Evolutionary conservation across 2,329 filamentous ascomycete species (phyloP), one percentile per base, ranked within the genome.

Genomic region (Fonsecaea multimorphosa): DNA sequence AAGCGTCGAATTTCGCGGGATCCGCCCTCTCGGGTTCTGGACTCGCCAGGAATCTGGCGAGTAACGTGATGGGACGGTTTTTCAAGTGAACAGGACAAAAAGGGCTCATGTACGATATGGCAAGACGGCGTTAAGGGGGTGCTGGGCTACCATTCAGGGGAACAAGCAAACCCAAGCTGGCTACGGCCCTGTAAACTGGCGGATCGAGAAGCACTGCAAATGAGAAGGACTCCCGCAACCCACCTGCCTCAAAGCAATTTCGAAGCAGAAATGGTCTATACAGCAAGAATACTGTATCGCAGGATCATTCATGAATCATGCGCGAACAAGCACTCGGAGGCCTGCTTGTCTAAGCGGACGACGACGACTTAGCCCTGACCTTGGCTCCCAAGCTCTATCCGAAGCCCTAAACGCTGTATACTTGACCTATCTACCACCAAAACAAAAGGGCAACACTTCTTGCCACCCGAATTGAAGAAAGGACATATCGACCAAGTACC

Each of bases 1-100:
- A 89, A 71, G 87, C 87, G 11, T 86, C 84, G 40, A 85, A 79
- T 57, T 83, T 85, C 68, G 85, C 86, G 6, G 85, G 82, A 52
- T 81, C 80, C 46, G 85, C 85, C 4, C 77, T 87, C 60, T 80
- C 81, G 7, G 84, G 85, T 52, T 81, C 83, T 16, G 66, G 71
- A n/a, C 56, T 73, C 11, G 72, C 70, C 4, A 64, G 72, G 12
- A 68, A 63, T 36, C 56, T 73, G 16, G 70, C 70, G 24, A 63
- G 66, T n/a, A 71, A 70, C 38, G 67, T 73, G 69, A 57, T 72
- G 34, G 71, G 71, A 31, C 62, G 72, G 22, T 72, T 73, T 38
- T 73, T 73, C 62, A 72, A 68, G 61, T 72, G 64, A 66, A 34
- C 53, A 19, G 38, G 31, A 19, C 3, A 16, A 16, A 19, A 27